Evolutionary conservation across 306 rosid genomes (phyloP), one percentile per base, ranked within the genome.

Genomic region (Cicer chorassanicum): DNA sequence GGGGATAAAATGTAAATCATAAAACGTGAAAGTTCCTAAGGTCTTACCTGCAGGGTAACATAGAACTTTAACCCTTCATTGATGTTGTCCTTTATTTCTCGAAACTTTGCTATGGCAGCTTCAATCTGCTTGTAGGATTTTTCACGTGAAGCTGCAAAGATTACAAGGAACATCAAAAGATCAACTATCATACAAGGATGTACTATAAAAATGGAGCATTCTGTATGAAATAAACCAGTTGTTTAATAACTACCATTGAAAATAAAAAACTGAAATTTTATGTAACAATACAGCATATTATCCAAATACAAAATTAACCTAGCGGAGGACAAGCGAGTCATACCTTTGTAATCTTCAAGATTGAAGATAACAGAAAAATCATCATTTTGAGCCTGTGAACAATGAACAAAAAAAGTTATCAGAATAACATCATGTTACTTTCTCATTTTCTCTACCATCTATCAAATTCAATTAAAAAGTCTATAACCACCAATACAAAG

Each of bases 261-360:
- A 64, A 41, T 21, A 19, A 50, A 36, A 60, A 77, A 36, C n/a
- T 65, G 29, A 5, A 62, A 42, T 15, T 51, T 61, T 0, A 40
- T 42, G 38, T 6, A 13, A 13, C 39, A 71, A 34, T 71, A 45
- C 13, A 16, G 46, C 49, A 62, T 63, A 67, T 34, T 43, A 65
- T 45, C 62, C 8, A 24, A 77, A 51, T 68, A 48, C 41, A 51
- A 41, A 73, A 14, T 19, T 9, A 72, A 41, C 70, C 43, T 54
- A 38, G 53, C 49, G 12, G 40, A 64, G 13, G 50, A 40, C 82
- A 42, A 21, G 38, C 51, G 40, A n/a, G 34, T 69, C 78, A 65
- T 81, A 92, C 99, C 97, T 87, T 87, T 94, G 85, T 90, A 94
- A 78, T 94, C 97, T 87, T 92, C 99, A 24, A 94, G 97, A 81